These are phyloP conservation scores for Lentinula novae-zelandiae DNA, from an alignment of 1,284 basidiomycete genomes.

Conservation along the genomic window DNA sequence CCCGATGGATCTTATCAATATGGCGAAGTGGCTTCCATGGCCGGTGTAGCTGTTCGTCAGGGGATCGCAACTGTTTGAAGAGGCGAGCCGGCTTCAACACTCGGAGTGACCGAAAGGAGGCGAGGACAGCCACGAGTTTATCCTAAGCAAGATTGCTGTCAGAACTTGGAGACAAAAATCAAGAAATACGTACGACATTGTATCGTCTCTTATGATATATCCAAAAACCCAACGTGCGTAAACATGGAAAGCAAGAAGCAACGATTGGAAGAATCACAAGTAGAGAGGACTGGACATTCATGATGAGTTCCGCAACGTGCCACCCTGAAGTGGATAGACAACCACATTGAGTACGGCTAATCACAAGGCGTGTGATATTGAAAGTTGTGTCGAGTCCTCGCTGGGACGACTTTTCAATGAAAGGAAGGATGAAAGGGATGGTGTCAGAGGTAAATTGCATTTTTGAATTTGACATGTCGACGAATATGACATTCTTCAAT, in stretches of 20 bases:
- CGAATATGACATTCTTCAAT: not conserved
- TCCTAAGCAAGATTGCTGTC: not conserved
- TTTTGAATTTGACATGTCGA: not conserved
- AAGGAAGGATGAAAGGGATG: not conserved
- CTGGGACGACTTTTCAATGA: not conserved
- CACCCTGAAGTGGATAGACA: not conserved
- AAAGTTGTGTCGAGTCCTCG: not conserved
- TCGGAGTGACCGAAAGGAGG: not conserved
- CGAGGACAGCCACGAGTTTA: not conserved
- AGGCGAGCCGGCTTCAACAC: not conserved
- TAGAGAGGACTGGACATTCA: not conserved
- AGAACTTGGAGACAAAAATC: not conserved
- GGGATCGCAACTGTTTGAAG: not conserved
- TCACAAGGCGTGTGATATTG: not conserved
- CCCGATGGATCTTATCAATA: not conserved
- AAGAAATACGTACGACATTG: not conserved
- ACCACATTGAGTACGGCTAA: not conserved
- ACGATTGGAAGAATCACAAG: not conserved
- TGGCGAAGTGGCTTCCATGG: not conserved
- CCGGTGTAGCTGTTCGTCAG: not conserved
- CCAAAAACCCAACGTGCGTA: not conserved
- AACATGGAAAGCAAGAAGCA: not conserved
- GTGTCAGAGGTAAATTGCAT: not conserved
- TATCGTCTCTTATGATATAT: not conserved
- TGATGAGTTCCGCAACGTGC: not conserved